Conservation (phyloP, 805 yeast genomes). For the Metschnikowia gelsemii region DNA sequence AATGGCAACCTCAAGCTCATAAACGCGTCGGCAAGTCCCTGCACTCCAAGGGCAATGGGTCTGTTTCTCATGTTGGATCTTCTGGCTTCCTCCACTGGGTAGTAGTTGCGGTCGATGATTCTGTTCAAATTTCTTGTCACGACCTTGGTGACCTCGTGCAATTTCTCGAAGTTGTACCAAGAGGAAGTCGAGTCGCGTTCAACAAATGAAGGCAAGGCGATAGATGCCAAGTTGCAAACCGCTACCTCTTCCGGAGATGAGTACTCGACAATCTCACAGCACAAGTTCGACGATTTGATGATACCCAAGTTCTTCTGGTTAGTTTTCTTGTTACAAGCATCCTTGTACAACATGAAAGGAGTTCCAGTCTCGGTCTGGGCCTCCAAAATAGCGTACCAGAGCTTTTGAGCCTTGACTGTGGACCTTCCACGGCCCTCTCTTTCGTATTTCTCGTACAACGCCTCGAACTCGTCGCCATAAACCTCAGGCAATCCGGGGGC, state of each 20-base stretch:
- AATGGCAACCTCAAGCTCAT: conserved; percentile 56
- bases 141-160: conserved; percentile 55
- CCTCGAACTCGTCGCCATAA: conserved; percentile 56
- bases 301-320: conserved; percentile 61
- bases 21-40: conserved; percentile 60
- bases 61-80: conserved; percentile 56
- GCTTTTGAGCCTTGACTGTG: conserved; percentile 56
- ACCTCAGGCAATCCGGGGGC: conserved; percentile 56
- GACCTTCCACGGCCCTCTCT: conserved; percentile 48
- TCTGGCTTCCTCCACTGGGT: conserved; percentile 56
- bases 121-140: conserved; percentile 55
- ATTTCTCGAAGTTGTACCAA: conserved; percentile 55
- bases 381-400: conserved; percentile 60
- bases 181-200: conserved; percentile 41
- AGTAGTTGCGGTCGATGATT: conserved; percentile 55
- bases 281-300: conserved; percentile 59
- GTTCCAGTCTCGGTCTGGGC: conserved; percentile 67
- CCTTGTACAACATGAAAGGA: conserved; percentile 63
- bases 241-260: conserved; percentile 59
- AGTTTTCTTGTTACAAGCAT: conserved; percentile 57
- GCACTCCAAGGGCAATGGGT: conserved; percentile 64
- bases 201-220: conserved; percentile 57
- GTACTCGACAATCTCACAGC: conserved; percentile 64
- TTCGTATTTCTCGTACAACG: conserved; percentile 52
- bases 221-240: conserved; percentile 60